phyloP scores from a whole-genome alignment of 164 flowering plant genomes.

The Vitis labrusca region DNA sequence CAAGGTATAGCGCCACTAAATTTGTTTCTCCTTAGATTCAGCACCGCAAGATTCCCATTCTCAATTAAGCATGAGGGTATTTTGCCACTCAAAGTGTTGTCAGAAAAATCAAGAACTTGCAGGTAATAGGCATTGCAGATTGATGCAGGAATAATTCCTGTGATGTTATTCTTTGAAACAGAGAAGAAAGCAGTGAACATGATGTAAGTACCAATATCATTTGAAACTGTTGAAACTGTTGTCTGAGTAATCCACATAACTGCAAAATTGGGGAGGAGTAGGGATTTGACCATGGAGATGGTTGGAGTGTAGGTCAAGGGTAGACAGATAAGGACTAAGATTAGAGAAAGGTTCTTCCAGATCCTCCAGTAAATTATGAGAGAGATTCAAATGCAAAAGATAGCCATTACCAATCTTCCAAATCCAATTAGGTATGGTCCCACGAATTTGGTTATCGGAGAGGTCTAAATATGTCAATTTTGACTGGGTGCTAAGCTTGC shows the following conservation, averaged over 20 bases:
- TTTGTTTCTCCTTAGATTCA: constrained; percentile 13
- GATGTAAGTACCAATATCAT: background rate
- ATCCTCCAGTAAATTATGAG: too few relatives aligned
- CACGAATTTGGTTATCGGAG: too few relatives aligned
- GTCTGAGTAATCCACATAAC: too few relatives aligned
- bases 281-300: too few relatives aligned
- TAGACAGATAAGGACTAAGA: accelerated
- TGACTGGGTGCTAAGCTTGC: too few relatives aligned
- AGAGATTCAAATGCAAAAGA: too few relatives aligned
- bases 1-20: constrained; percentile 4
- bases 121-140: constrained; percentile 16
- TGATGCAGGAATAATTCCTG: constrained; percentile 16
- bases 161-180: constrained; percentile 5
- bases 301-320: too few relatives aligned
- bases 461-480: too few relatives aligned
- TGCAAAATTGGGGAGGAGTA: too few relatives aligned
- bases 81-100: constrained; percentile 8
- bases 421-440: too few relatives aligned
- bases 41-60: background rate
- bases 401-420: too few relatives aligned
- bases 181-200: background rate
- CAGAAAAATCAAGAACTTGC: constrained; percentile 18
- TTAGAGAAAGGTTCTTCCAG: too few relatives aligned
- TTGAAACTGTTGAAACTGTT: background rate
- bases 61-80: constrained; percentile 11